phyloP scores from a whole-genome alignment of 208 protist species.

The Acanthamoeba culbertsoni region DNA sequence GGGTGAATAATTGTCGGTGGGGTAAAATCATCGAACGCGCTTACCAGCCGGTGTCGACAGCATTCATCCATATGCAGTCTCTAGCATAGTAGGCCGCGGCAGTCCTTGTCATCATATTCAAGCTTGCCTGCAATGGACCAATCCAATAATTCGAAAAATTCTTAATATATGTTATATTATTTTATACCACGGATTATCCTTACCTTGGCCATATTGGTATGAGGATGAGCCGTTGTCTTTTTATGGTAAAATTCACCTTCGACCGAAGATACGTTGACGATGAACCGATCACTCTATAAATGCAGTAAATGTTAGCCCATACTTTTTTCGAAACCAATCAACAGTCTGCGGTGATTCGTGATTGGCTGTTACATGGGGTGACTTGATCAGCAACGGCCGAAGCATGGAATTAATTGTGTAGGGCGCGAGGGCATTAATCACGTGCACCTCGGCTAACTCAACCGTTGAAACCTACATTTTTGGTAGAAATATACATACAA shows the following conservation, averaged over 20 bases:
- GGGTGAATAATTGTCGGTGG: neutral
- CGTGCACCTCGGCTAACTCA: constrained; percentile 76
- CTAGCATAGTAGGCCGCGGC: constrained; percentile 89
- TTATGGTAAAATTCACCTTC: constrained; percentile 83
- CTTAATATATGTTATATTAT: neutral
- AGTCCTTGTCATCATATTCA: constrained; percentile 98
- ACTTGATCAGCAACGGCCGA: neutral
- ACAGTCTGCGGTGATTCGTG: too few species aligned
- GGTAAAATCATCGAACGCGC: too few species aligned
- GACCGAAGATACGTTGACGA: constrained; percentile 97
- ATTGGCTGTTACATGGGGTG: neutral
- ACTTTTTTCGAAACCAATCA: constrained; percentile 60
- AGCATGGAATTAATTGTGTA: constrained; percentile 93
- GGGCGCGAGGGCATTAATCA: constrained; percentile 95
- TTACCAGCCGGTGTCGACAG: constrained; percentile 96
- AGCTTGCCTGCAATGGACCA: constrained; percentile 86
- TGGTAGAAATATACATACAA: neutral
- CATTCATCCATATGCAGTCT: constrained; percentile 95
- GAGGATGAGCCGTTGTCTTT: constrained; percentile 89
- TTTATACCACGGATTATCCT: neutral
- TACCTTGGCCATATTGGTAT: constrained; percentile 97
- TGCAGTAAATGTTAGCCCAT: neutral
- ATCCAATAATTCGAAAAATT: neutral
- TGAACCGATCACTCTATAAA: constrained; percentile 75
- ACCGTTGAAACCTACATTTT: neutral